phyloP scores from a whole-genome alignment of 2,329 filamentous ascomycete species.

The Neonectria faginata region DNA sequence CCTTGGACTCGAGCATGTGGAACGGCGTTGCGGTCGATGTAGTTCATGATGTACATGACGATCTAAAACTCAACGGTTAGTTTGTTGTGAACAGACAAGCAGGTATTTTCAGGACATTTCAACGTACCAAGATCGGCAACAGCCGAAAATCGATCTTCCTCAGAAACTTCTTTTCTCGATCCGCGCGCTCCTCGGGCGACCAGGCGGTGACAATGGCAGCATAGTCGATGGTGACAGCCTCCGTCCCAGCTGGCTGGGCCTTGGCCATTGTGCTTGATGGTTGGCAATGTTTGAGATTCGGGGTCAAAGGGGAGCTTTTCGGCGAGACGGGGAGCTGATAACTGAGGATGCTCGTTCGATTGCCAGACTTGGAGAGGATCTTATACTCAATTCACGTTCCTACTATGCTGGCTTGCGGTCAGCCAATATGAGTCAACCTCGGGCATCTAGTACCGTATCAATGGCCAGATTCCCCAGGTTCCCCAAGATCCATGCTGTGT shows the following conservation, averaged over 20 bases:
- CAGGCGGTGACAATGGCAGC: conserved; percentile 35
- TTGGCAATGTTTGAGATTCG: neutral
- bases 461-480: conserved; percentile 15
- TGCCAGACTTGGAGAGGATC: conserved; percentile 13
- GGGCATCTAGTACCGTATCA: neutral
- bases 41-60: conserved; percentile 68
- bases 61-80: conserved; percentile 5
- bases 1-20: conserved; percentile 56
- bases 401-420: conserved; percentile 1
- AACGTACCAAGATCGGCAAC: conserved; percentile 28
- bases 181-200: conserved; percentile 28
- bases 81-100: no score
- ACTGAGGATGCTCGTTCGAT: neutral
- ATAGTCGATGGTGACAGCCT: conserved; percentile 29
- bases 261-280: conserved; percentile 19
- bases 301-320: neutral
- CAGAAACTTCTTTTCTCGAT: conserved; percentile 26
- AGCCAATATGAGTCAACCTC: conserved; percentile 3
- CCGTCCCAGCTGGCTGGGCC: conserved; percentile 6
- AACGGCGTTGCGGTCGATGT: conserved; percentile 57
- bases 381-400: conserved; percentile 19
- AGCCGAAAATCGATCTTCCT: conserved; percentile 30
- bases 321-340: neutral
- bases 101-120: neutral
- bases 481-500: conserved; percentile 16